phyloP scores from a whole-genome alignment of 768 basidiomycete species.

The Pulveroboletus ravenelii region DNA sequence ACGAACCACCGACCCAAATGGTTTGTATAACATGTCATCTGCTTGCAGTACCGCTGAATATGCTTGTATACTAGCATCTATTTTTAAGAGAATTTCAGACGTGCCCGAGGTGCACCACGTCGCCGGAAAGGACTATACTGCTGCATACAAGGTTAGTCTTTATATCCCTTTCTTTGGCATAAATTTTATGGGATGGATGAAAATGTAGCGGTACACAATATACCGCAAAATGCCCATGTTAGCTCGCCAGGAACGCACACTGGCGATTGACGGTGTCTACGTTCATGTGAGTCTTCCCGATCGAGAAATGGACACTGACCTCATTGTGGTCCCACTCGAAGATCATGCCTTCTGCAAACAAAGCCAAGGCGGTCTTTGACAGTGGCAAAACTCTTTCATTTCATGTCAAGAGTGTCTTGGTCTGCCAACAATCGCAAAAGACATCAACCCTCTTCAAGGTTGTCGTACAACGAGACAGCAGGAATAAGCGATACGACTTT shows the following conservation, averaged over 20 bases:
- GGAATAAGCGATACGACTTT: conserved; percentile 93
- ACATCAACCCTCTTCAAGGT: conserved; percentile 84
- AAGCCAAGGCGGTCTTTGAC: conserved; percentile 77
- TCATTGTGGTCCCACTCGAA: conserved; percentile 29
- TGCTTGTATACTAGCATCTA: conserved; percentile 58
- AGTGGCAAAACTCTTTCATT: conserved; percentile 89
- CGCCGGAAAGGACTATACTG: conserved; percentile 69
- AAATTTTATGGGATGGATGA: not conserved
- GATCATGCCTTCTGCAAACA: conserved; percentile 87
- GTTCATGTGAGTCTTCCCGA: conserved; percentile 58
- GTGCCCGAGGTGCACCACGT: conserved; percentile 48
- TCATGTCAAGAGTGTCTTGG: conserved; percentile 82
- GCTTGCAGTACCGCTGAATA: not conserved
- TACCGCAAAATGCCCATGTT: conserved; percentile 94
- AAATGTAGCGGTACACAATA: conserved; percentile 76
- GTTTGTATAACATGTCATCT: conserved; percentile 37
- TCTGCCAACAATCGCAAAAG: conserved; percentile 80
- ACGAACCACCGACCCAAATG: conserved; percentile 87
- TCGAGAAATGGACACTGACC: not conserved
- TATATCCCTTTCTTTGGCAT: not conserved
- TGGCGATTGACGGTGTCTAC: conserved; percentile 94
- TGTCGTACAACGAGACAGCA: conserved; percentile 66
- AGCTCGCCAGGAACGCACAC: conserved; percentile 82
- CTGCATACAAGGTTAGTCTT: conserved; percentile 74
- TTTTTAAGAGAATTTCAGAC: conserved; percentile 87